Evolutionary conservation across 208 protist species (phyloP), one percentile per base, ranked within the genome.

Genomic region (Crithidia thermophila): DNA sequence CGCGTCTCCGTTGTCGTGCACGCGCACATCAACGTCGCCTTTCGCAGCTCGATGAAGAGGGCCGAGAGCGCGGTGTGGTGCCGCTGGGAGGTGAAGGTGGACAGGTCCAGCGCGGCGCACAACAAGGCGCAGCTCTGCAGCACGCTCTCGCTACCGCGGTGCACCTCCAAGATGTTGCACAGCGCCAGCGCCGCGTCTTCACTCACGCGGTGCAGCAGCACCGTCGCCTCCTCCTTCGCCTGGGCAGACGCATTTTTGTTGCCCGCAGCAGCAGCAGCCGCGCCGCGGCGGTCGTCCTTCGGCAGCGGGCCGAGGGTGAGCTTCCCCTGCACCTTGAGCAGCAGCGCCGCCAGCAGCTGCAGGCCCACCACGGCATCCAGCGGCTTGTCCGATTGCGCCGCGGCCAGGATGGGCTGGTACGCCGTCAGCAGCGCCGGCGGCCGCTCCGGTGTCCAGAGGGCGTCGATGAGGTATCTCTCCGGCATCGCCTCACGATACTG

Each of bases 381-480:
- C 31, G 72, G 53, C 45, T 77, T 74, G 50, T 71, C 72, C 1
- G 78, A 85, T 14, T 69, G 31, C 2, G 76, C 79, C 2, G 79
- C 42, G 13, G 70, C 63, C 27, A 94, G 59, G 14, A 94, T 71
- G 21, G 81, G 78, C 43, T 76, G 39, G 51, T 92, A 93, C 43
- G 75, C 67, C 3, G 68, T 78, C 33, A 94, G 72, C 58, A 97
- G 46, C 50, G 78, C 67, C 20, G 86, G 85, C 14, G 83, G 74
- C 11, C 84, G 73, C 49, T 88, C 79, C 51, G 84, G 59, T 18
- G 60, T 84, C 82, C 83, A 97, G 6, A 97, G 53, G n/a, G 91
- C 87, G 60, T 94, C 88, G 56, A 97, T 79, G 28, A 97, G 51
- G 73, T 97, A 97, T 40, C 76, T 78, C 77, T 97, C 88, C 13